Evolutionary conservation across 1,139 yeast species (phyloP).

Genomic region (Yamadazyma atlantica): DNA sequence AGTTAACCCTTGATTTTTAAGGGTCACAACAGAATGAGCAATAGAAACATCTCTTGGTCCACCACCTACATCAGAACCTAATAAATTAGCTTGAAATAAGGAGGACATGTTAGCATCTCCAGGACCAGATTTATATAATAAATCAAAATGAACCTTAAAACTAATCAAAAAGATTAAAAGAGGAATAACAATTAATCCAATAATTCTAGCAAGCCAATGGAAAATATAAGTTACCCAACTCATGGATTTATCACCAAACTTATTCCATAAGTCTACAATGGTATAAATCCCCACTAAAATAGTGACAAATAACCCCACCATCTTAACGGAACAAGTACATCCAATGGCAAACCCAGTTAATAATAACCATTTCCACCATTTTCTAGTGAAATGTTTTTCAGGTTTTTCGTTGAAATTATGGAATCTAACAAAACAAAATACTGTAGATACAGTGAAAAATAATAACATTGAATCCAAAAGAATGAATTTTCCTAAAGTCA

Average conservation of each 20-base stretch:
- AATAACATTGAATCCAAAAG: slow-evolving; percentile 72
- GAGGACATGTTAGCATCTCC: slow-evolving; percentile 98
- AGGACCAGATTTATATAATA: slow-evolving; percentile 75
- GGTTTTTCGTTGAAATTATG: slow-evolving; percentile 65
- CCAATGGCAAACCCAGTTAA: slow-evolving; percentile 76
- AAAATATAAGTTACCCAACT: slow-evolving; percentile 47
- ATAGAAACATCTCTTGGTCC: slow-evolving; percentile 89
- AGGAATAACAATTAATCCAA: slow-evolving; percentile 65
- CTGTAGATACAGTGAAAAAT: slow-evolving; percentile 85
- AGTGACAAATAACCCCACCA: slow-evolving; percentile 82
- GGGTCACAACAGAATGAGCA: slow-evolving; percentile 72
- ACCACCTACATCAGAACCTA: slow-evolving; percentile 74
- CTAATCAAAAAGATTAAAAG: slow-evolving; percentile 58
- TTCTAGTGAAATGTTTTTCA: slow-evolving; percentile 53
- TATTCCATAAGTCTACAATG: slow-evolving; percentile 68
- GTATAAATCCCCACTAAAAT: slow-evolving; percentile 76
- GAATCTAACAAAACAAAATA: slow-evolving; percentile 75
- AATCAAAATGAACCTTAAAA: slow-evolving; percentile 73
- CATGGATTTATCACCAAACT: slow-evolving; percentile 58
- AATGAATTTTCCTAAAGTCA: slow-evolving; percentile 69
- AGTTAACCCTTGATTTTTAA: slow-evolving; percentile 88
- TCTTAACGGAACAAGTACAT: slow-evolving; percentile 78
- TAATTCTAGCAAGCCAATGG: slow-evolving; percentile 68
- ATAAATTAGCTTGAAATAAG: slow-evolving; percentile 88
- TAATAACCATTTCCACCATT: slow-evolving; percentile 95